Evolutionary conservation across 345 rosid genomes (phyloP).

Genomic region (Gossypium longicalyx): DNA sequence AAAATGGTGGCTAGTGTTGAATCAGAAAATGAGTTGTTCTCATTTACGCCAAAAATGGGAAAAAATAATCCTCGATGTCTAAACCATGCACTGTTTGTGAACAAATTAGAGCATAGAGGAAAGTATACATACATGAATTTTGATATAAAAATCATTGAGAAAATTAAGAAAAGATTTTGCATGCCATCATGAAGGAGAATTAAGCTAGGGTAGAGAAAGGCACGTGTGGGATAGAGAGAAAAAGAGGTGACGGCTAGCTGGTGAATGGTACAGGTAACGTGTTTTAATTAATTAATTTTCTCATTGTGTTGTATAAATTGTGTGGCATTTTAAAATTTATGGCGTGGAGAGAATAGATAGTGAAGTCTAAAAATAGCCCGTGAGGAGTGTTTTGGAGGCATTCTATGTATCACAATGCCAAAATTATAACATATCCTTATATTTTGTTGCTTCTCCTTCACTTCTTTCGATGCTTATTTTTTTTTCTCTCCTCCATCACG

Average conservation of each 20-base stretch:
- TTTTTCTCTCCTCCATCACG: conserved; percentile 34
- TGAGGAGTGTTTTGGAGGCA: conserved; percentile 54
- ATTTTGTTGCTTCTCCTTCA: conserved; percentile 37
- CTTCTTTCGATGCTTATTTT: conserved; percentile 41
- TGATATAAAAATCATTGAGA: not conserved
- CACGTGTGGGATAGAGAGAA: not conserved
- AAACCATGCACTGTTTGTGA: too few relatives aligned
- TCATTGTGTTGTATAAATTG: too few relatives aligned
- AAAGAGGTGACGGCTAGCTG: not conserved
- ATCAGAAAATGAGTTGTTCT: too few relatives aligned
- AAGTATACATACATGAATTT: not conserved
- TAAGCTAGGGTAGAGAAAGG: not conserved
- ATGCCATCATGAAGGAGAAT: not conserved
- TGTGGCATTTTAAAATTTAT: not conserved
- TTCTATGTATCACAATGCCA: conserved; percentile 34
- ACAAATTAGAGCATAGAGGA: not conserved
- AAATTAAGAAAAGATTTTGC: not conserved
- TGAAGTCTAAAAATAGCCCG: conserved; percentile 32
- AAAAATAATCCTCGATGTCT: too few relatives aligned
- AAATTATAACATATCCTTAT: conserved; percentile 26
- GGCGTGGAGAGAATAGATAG: not conserved
- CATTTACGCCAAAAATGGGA: too few relatives aligned
- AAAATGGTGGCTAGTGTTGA: too few relatives aligned
- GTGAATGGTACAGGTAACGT: not conserved
- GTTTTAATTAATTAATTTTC: too few relatives aligned